phyloP scores from a whole-genome alignment of 768 basidiomycete species.

The Myochromella boudieri region DNA sequence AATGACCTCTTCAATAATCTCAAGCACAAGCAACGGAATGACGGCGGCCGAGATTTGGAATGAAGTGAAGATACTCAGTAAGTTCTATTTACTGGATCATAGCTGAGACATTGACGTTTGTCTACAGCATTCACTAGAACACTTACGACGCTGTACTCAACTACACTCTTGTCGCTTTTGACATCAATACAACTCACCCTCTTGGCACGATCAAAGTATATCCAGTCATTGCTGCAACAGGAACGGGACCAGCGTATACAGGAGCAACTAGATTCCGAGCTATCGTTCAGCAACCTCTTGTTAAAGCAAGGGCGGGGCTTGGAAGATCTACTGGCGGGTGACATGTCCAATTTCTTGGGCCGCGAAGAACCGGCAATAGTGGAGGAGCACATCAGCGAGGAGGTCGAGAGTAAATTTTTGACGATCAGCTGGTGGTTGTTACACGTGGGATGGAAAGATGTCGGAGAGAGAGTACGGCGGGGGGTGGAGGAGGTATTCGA shows the following conservation, averaged over 20 bases:
- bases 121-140: constrained; percentile 82
- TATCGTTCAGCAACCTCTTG: constrained; percentile 38
- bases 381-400: constrained; percentile 47
- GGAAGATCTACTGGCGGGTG: constrained; percentile 22
- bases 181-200: constrained; percentile 85
- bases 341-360: constrained; percentile 21
- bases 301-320: constrained; percentile 25
- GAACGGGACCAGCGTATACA: constrained; percentile 59
- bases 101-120: background rate
- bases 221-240: constrained; percentile 61
- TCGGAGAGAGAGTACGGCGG: constrained; percentile 68
- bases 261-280: constrained; percentile 41
- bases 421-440: constrained; percentile 93
- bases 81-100: constrained; percentile 20
- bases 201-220: constrained; percentile 79
- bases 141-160: constrained; percentile 83
- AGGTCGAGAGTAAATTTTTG: constrained; percentile 76
- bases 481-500: constrained; percentile 85
- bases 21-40: constrained; percentile 35
- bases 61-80: constrained; percentile 87
- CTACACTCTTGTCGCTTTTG: constrained; percentile 82
- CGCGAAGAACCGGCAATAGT: constrained; percentile 19
- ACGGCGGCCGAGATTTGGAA: constrained; percentile 89
- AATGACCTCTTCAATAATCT: constrained; percentile 27
- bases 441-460: constrained; percentile 88